Percentiles rank a stretch among this genome's conserved stretches.
Conservation (phyloP, 2,329 filamentous ascomycete species). For the Talaromyces rugulosus region DNA sequence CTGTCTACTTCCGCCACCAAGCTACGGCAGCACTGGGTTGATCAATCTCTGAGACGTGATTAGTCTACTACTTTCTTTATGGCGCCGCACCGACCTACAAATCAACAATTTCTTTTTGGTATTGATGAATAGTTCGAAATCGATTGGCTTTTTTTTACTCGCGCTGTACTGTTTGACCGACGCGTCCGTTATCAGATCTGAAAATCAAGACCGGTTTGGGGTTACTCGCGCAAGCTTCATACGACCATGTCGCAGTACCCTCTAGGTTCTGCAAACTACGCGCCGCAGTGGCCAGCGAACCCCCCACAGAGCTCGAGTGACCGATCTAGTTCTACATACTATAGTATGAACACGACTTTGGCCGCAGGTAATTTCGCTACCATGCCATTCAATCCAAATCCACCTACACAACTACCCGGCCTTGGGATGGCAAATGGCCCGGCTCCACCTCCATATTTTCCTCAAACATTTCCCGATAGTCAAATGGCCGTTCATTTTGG, state of each 20-base stretch:
- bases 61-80: background rate
- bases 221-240: background rate
- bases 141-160: background rate
- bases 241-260: constrained; percentile 48
- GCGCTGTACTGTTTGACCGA: background rate
- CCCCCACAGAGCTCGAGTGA: constrained; percentile 20
- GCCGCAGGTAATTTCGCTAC: constrained; percentile 1
- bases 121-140: background rate
- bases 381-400: constrained; percentile 2
- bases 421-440: constrained; percentile 21
- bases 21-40: background rate
- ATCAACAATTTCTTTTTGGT: background rate
- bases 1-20: background rate
- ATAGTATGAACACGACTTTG: constrained; percentile 15
- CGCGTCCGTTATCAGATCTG: background rate
- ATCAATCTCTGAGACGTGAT: background rate
- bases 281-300: constrained; percentile 34
- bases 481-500: constrained; percentile 28
- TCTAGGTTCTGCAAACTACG: constrained; percentile 30
- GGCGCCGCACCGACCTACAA: background rate
- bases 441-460: constrained; percentile 26
- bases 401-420: constrained; percentile 23
- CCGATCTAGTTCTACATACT: constrained; percentile 13
- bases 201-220: background rate
- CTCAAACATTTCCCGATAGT: constrained; percentile 30